Evolutionary conservation across 768 basidiomycete species (phyloP).

Genomic region (Hericium coralloides): DNA sequence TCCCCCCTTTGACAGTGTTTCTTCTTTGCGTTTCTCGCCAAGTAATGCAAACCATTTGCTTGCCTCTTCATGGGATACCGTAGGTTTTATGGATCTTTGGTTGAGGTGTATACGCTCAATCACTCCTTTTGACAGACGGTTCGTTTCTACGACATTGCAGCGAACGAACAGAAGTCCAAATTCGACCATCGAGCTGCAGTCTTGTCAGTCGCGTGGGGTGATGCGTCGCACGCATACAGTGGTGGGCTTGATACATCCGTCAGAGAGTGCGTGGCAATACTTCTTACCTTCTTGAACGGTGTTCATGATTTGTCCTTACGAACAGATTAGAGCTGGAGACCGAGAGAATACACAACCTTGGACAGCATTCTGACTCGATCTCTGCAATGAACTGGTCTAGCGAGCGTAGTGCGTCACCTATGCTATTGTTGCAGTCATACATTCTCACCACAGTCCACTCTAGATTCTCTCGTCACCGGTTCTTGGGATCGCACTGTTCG

Average conservation of each 20-base stretch:
- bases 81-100: constrained; percentile 29
- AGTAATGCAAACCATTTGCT: constrained; percentile 69
- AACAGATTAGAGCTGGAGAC: constrained; percentile 70
- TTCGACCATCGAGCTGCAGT: constrained; percentile 88
- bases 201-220: constrained; percentile 70
- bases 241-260: constrained; percentile 84
- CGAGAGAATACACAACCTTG: constrained; percentile 65
- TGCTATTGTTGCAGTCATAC: not conserved
- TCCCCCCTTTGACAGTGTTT: constrained; percentile 81
- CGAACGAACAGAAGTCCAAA: constrained; percentile 65
- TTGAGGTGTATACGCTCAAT: constrained; percentile 3
- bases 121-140: constrained; percentile 42
- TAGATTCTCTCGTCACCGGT: constrained; percentile 72
- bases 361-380: constrained; percentile 74
- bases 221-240: constrained; percentile 62
- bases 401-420: constrained; percentile 45
- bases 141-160: constrained; percentile 41
- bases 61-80: constrained; percentile 87
- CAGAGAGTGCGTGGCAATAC: constrained; percentile 52
- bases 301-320: not conserved
- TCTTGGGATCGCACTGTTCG: constrained; percentile 90
- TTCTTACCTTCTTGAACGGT: not conserved
- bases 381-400: constrained; percentile 66
- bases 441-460: not conserved
- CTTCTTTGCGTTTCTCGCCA: constrained; percentile 74